These are phyloP conservation scores for Hanseniaspora hatyaiensis DNA, from an alignment of 805 yeast genomes.

Conservation along the genomic window DNA sequence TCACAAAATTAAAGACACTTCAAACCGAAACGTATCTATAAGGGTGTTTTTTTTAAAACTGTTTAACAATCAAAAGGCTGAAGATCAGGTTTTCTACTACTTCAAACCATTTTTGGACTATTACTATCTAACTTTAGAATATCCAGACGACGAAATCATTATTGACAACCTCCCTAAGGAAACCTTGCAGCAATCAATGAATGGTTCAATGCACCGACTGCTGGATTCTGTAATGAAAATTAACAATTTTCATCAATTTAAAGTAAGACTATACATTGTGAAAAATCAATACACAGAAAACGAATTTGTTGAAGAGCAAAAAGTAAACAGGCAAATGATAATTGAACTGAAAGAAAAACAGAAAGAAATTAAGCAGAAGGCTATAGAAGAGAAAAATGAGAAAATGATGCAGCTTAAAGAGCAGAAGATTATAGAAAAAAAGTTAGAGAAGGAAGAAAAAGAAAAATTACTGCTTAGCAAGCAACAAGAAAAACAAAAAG, in stretches of 20 bases:
- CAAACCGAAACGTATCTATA: slow-evolving; percentile 8
- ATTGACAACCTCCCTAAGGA: slow-evolving; percentile 7
- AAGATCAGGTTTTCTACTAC: slow-evolving; percentile 1
- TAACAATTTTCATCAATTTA: slow-evolving; percentile 57
- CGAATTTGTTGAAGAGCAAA: slow-evolving; percentile 30
- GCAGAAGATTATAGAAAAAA: slow-evolving; percentile 21
- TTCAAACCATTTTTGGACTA: slow-evolving; percentile 3
- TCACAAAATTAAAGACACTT: slow-evolving; percentile 12
- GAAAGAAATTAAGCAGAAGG: slow-evolving; percentile 18
- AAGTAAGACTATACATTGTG: slow-evolving; percentile 65
- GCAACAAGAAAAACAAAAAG: slow-evolving; percentile 15
- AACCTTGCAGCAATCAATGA: slow-evolving; percentile 12
- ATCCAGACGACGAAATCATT: neutral
- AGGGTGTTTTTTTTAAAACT: slow-evolving; percentile 10
- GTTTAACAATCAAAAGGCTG: neutral
- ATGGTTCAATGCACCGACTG: slow-evolving; percentile 15
- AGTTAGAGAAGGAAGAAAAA: slow-evolving; percentile 22
- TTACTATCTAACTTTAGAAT: neutral
- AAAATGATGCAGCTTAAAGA: slow-evolving; percentile 19
- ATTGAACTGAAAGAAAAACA: slow-evolving; percentile 1
- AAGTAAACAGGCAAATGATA: neutral
- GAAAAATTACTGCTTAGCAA: slow-evolving; percentile 19
- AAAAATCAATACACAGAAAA: slow-evolving; percentile 50
- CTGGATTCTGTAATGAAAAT: slow-evolving; percentile 6
- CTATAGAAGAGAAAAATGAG: slow-evolving; percentile 22